Conservation (phyloP, 2,329 filamentous ascomycete species). For the Fusarium floridanum region DNA sequence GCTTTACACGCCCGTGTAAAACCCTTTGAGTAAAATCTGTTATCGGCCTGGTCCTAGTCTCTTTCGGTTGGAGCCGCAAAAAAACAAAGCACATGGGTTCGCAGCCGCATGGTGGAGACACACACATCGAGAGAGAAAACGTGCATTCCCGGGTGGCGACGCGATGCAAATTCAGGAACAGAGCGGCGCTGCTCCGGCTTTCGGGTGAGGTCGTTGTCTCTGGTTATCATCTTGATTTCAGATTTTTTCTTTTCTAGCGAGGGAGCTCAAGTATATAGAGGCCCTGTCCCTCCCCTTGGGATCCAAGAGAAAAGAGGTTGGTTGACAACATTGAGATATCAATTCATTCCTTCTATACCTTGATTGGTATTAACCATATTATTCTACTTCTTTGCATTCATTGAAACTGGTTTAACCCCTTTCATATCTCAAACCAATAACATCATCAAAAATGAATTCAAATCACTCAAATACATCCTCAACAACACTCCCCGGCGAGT, state of each 20-base stretch:
- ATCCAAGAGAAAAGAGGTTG: neutral
- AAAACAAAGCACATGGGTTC: conserved; percentile 16
- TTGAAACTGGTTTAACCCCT: neutral
- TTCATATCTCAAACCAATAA: neutral
- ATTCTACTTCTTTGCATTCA: neutral
- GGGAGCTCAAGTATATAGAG: conserved; percentile 36
- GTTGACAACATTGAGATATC: conserved; percentile 28
- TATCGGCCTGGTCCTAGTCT: conserved; percentile 13
- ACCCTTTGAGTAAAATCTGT: conserved; percentile 2
- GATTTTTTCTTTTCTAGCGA: neutral
- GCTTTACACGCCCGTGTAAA: neutral
- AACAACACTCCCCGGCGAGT: conserved; percentile 31
- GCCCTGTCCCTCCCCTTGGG: conserved; percentile 9
- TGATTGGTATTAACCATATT: neutral
- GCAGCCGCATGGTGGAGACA: conserved; percentile 26
- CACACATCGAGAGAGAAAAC: neutral
- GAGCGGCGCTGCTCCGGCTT: conserved; percentile 32
- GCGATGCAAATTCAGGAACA: neutral
- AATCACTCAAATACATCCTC: conserved; percentile 33
- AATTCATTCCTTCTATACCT: conserved; percentile 7
- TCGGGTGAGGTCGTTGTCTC: conserved; percentile 25
- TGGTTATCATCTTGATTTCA: neutral
- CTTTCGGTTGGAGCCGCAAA: conserved; percentile 38
- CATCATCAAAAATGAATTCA: conserved; percentile 17
- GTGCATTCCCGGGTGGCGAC: conserved; percentile 12